Evolutionary conservation across 441 rosid genomes (phyloP).

Genomic region (Eutrema salsugineum): DNA sequence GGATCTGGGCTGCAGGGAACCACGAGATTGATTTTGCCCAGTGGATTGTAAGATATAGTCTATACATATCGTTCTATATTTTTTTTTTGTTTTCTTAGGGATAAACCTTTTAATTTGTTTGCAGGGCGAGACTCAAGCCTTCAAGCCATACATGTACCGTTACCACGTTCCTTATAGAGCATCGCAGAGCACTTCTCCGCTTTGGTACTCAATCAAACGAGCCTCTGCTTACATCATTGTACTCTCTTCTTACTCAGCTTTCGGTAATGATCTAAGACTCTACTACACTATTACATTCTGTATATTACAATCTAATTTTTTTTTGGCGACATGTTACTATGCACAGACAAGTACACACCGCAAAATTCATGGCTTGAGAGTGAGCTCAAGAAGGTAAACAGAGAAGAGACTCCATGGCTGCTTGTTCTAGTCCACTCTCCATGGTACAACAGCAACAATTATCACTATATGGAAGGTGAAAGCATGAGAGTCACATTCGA

Average conservation of each 20-base stretch:
- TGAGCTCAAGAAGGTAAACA: slow-evolving; percentile 58
- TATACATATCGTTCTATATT: too few species aligned
- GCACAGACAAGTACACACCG: slow-evolving; percentile 60
- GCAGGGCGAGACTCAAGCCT: slow-evolving; percentile 51
- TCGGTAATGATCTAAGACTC: slow-evolving; percentile 30
- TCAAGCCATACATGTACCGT: slow-evolving; percentile 48
- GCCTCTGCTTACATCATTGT: slow-evolving; percentile 61
- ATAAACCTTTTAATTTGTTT: neutral
- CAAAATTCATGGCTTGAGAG: slow-evolving; percentile 56
- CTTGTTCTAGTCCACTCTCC: slow-evolving; percentile 60
- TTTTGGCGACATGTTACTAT: neutral
- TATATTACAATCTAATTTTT: neutral
- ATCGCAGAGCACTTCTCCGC: slow-evolving; percentile 50
- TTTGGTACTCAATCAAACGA: slow-evolving; percentile 65
- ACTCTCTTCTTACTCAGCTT: slow-evolving; percentile 74
- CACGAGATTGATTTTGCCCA: slow-evolving; percentile 63
- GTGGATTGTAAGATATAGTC: slow-evolving; percentile 38
- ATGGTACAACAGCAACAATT: slow-evolving; percentile 52
- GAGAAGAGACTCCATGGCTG: slow-evolving; percentile 70
- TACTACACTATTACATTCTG: neutral
- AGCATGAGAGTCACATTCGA: slow-evolving; percentile 66
- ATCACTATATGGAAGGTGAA: slow-evolving; percentile 84
- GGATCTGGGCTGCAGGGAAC: slow-evolving; percentile 64
- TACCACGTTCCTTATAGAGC: slow-evolving; percentile 46
- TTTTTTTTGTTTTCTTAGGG: too few species aligned